Base-by-base conservation (phyloP, 768 basidiomycete genomes). In the Boletus pseudopeckii region DNA sequence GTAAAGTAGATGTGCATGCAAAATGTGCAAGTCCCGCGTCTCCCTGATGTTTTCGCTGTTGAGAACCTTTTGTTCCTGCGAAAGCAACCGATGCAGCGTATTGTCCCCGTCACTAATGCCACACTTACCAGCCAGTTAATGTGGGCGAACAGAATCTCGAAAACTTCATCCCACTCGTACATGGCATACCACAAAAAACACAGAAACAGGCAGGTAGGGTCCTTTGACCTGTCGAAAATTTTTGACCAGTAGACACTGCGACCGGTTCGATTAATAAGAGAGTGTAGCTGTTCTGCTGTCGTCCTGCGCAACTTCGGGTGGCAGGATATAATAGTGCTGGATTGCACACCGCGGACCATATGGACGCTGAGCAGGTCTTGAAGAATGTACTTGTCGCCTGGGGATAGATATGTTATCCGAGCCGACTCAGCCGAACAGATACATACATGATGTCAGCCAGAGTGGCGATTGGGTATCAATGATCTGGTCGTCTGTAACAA, bases 161-260 rank as follows among this genome's bases (percentile, higher is more conserved):
- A 71, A 4, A 80, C 70, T 61, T 85, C 82, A 50, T 85, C 83
- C 81, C 83, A 85, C 2, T 80, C 73, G 58, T 85, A 84, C 20
- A 83, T 65, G 1, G 80, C 77, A 58, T 83, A 82, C 83, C 83
- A 85, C 43, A 85, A 64, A 26, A 77, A 70, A 39, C 77, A 73
- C 7, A 84, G 57, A 42, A 84, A 70, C 9, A 84, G 59, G 51
- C 83, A 82, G 0, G 82, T 84, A 7, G 82, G 80, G 52, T 84
- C 83, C 5, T 67, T 70, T 46, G 48, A 59, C 6, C 18, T 52
- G 0, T 26, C 0, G 17, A 68, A 71, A n/a, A 61, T 59, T 33
- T 70, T 70, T 22, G 53, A 54, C 67, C 68, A 70, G 46, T 70
- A 72, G 40, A 72, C 71, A 33, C 72, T 73, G 10, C 44, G 42